Conservation (phyloP, 139 green algal species). For the Coelastrella sp. region DNA sequence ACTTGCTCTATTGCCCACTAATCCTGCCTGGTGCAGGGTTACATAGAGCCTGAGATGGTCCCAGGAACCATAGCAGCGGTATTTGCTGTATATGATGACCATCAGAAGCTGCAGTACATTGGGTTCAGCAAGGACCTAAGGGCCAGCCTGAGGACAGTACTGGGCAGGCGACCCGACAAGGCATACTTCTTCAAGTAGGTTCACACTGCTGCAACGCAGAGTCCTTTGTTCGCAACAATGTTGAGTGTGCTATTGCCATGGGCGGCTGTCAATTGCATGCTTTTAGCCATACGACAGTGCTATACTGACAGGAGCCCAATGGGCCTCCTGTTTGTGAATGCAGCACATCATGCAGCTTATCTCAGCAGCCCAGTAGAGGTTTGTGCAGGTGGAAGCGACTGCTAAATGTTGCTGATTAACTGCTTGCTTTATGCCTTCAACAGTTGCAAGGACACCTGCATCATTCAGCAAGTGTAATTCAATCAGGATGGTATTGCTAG, state of each 20-base stretch:
- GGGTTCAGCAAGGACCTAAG: constrained; percentile 89
- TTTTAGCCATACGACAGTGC: too few relatives aligned
- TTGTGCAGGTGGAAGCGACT: background rate
- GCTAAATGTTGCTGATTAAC: background rate
- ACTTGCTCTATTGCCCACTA: too few relatives aligned
- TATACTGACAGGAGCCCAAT: too few relatives aligned
- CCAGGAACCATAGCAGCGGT: constrained; percentile 72
- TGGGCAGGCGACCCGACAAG: constrained; percentile 86
- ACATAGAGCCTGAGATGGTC: constrained; percentile 57
- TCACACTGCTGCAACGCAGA: background rate
- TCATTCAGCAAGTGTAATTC: too few relatives aligned
- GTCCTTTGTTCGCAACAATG: background rate
- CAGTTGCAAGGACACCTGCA: too few relatives aligned
- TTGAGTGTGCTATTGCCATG: background rate
- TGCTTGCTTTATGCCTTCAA: too few relatives aligned
- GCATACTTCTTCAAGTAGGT: constrained; percentile 75
- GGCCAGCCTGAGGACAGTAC: constrained; percentile 83
- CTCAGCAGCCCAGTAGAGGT: background rate
- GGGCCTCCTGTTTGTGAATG: too few relatives aligned
- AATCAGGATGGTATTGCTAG: too few relatives aligned
- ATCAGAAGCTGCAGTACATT: constrained; percentile 91
- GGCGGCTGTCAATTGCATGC: too few relatives aligned
- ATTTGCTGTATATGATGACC: constrained; percentile 89
- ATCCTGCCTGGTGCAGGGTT: constrained; percentile 60
- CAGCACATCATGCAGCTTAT: background rate